Base-by-base conservation (phyloP, 2,329 filamentous ascomycete genomes). In the Dactylellina cionopaga region DNA sequence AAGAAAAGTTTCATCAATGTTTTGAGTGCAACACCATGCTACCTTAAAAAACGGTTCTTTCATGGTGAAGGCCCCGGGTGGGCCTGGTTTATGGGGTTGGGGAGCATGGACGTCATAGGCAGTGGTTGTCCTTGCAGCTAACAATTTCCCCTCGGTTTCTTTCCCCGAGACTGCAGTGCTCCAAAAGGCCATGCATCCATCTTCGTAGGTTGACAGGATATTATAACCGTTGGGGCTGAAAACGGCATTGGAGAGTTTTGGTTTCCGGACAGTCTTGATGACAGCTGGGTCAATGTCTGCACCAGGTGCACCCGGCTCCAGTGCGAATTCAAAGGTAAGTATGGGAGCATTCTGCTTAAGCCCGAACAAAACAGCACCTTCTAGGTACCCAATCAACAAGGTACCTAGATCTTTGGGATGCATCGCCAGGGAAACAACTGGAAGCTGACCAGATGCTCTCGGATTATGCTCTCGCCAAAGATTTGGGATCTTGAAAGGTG, bases 181-280 rank as follows among this genome's bases (percentile, higher is more conserved):
- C 93, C 94, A 99, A 76, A 98, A 90, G 0, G 96, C 94, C 47
- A 99, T 83, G 76, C 92, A 96, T 31, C 90, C 90, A 79, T 99
- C 95, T 63, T 96, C 92, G 78, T 97, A 91, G 0, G 89, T 91
- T 0, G 92, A 96, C 75, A 95, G 79, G 35, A 97, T 82, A 77
- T 96, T 96, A 0, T 92, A 96, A 0, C 93, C 95, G 0, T 92
- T 96, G 0, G 95, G 95, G 81, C 99, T 95, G 93, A 94, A 99
- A 13, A 94, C 80, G 0, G 92, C 93, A 76, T 96, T 91, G 0
- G 89, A 92, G 73, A 98, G 81, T 66, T 85, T 87, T 11, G 94
- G 95, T 76, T 85, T 87, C 54, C 93, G 87, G 69, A 86, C 79
- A 11, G 85, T 85, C 64, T 88, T 87, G 33, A 87, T 81, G 5